These are phyloP conservation scores for Pugionium cornutum DNA, from an alignment of 345 rosid genomes.

Conservation along the genomic window DNA sequence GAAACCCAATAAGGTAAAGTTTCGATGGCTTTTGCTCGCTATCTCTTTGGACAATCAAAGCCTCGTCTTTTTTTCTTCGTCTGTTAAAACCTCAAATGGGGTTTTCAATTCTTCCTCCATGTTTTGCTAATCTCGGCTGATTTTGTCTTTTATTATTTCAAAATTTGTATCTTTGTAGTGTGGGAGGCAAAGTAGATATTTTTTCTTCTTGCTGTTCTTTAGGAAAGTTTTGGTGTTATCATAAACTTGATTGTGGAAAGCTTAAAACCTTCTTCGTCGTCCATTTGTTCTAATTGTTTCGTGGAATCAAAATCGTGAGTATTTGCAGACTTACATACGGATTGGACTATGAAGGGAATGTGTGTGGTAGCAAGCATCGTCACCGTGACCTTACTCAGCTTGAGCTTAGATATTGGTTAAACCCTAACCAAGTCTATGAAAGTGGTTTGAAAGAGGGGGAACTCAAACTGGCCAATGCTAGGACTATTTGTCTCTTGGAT, in stretches of 20 bases:
- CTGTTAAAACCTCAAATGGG: neutral
- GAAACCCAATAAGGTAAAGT: conserved; percentile 76
- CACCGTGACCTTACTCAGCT: conserved; percentile 70
- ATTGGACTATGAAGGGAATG: conserved; percentile 94
- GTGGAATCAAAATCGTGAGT: neutral
- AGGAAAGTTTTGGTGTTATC: conserved; percentile 24
- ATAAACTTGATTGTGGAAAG: conserved; percentile 14
- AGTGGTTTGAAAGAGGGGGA: conserved; percentile 83
- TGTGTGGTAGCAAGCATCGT: conserved; percentile 84
- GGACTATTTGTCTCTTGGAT: conserved; percentile 87
- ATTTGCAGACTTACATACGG: conserved; percentile 82
- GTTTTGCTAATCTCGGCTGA: conserved; percentile 8
- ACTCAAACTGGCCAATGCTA: conserved; percentile 70
- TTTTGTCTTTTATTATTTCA: neutral
- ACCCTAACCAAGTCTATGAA: conserved; percentile 94
- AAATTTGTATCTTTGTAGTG: conserved; percentile 20
- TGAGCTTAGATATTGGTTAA: conserved; percentile 86
- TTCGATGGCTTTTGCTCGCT: neutral
- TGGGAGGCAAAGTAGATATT: conserved; percentile 12
- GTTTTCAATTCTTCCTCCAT: neutral
- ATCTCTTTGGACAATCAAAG: conserved; percentile 6
- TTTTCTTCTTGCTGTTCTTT: conserved; percentile 20
- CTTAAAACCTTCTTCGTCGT: neutral
- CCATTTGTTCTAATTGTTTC: neutral
- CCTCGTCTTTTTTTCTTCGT: neutral